Conservation (phyloP, 164 flowering plant genomes). For the Dillenia turbinata region DNA sequence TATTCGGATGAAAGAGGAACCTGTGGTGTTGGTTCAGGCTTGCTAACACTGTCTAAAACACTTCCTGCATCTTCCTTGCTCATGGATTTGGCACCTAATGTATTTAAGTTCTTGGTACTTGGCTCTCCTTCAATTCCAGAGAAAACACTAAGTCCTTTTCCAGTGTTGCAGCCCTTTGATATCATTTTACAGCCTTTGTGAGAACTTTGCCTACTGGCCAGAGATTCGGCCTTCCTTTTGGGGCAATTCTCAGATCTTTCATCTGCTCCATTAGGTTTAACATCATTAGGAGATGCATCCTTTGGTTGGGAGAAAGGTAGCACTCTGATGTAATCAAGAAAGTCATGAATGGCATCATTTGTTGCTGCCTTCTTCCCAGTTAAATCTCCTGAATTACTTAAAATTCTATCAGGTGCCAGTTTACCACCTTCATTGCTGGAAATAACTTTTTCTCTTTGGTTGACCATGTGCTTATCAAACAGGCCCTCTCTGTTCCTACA, state of each 20-base stretch:
- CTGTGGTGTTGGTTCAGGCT: conserved; percentile 4
- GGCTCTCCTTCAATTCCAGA: conserved; percentile 1
- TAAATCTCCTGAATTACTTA: conserved; percentile 1
- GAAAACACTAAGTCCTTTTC: background rate
- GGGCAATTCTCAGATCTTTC: background rate
- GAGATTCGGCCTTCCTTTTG: background rate
- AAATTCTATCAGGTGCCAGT: background rate
- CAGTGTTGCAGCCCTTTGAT: background rate
- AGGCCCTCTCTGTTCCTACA: background rate
- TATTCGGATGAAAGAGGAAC: conserved; percentile 3
- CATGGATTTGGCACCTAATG: background rate
- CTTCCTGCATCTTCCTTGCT: conserved; percentile 3
- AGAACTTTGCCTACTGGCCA: background rate
- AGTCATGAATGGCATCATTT: background rate
- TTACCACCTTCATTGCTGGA: background rate
- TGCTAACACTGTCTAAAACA: conserved; percentile 7
- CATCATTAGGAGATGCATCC: background rate
- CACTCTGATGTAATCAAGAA: conserved; percentile 15
- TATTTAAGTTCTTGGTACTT: conserved; percentile 6
- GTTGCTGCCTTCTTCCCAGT: conserved; percentile 1
- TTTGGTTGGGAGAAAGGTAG: background rate
- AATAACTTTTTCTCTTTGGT: background rate
- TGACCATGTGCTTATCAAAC: background rate
- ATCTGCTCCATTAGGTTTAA: background rate
- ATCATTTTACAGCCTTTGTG: background rate